Conservation (phyloP, 495 filamentous ascomycete species). For the Aspergillus mulundensis region DNA sequence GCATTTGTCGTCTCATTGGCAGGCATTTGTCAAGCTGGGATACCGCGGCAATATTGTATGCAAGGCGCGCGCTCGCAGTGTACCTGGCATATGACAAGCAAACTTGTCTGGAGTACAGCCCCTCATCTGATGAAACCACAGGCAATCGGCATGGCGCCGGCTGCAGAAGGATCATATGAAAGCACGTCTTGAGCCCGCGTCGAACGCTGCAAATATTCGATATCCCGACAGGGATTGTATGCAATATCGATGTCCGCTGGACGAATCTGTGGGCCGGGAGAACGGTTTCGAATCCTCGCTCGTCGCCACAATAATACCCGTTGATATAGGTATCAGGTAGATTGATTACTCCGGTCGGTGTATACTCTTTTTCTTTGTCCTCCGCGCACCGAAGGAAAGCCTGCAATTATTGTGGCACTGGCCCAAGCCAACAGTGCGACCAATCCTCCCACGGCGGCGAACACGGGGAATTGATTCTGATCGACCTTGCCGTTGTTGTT, state of each 20-base stretch:
- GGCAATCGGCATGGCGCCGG: conserved; percentile 1
- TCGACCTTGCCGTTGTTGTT: conserved; percentile 9
- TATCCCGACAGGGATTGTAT: conserved; percentile 3
- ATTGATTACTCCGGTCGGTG: conserved; percentile 3
- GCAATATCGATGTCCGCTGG: conserved; percentile 3
- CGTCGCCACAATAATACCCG: neutral
- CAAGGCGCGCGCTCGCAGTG: conserved; percentile 4
- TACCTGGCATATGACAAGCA: conserved; percentile 9
- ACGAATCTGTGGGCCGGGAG: conserved; percentile 9
- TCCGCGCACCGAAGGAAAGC: conserved; percentile 7
- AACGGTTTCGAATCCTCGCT: conserved; percentile 13
- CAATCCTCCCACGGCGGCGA: conserved; percentile 2
- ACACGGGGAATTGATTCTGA: conserved; percentile 13
- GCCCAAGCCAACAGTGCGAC: neutral
- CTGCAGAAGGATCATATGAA: conserved; percentile 10
- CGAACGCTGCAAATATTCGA: neutral
- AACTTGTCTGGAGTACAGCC: conserved; percentile 8
- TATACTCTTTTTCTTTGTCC: neutral
- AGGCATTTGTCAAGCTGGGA: conserved; percentile 3
- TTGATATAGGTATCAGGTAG: conserved; percentile 6
- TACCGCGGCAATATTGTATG: conserved; percentile 2
- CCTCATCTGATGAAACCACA: conserved; percentile 1
- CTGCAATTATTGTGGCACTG: conserved; percentile 6
- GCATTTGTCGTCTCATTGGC: neutral
- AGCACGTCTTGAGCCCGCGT: neutral